Percentiles rank a stretch among this genome's conserved stretches.
These are phyloP conservation scores for Fraxinus sp. DNA, from an alignment of 305 asterid genomes.

Conservation along the genomic window DNA sequence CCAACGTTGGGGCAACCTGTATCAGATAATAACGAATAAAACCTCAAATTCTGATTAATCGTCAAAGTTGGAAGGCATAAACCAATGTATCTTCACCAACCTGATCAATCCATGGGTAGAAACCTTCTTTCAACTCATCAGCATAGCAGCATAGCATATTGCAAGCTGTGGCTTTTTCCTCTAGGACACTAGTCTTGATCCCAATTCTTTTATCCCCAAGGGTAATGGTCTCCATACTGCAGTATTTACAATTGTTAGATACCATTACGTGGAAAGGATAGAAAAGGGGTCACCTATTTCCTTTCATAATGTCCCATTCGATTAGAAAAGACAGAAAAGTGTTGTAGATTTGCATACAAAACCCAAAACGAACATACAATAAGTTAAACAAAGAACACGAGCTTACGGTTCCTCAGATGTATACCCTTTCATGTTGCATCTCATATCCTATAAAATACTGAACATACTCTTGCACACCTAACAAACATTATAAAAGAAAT, in stretches of 20 bases:
- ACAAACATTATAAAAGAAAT: neutral
- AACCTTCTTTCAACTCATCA: slow-evolving; percentile 95
- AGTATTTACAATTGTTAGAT: slow-evolving; percentile 22
- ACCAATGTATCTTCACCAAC: slow-evolving; percentile 39
- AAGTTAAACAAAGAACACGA: neutral
- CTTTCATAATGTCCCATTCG: neutral
- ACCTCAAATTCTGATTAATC: slow-evolving; percentile 8
- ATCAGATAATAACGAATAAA: slow-evolving; percentile 15
- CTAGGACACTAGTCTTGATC: slow-evolving; percentile 89
- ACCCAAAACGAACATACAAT: neutral
- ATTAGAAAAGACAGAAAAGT: neutral
- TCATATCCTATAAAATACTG: neutral
- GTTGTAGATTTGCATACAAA: neutral
- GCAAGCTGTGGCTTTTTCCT: slow-evolving; percentile 99
- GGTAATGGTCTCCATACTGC: slow-evolving; percentile 95
- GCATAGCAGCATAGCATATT: slow-evolving; percentile 98
- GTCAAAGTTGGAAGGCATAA: slow-evolving; percentile 3
- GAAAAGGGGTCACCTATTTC: neutral
- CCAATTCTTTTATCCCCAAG: slow-evolving; percentile 97
- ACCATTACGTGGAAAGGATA: neutral
- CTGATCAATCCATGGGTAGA: slow-evolving; percentile 98
- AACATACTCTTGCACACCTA: neutral
- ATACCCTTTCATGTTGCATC: neutral
- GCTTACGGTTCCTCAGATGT: neutral
- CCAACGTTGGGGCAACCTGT: slow-evolving; percentile 93